Evolutionary conservation across 345 rosid genomes (phyloP).

Genomic region (Ceriops tagal): DNA sequence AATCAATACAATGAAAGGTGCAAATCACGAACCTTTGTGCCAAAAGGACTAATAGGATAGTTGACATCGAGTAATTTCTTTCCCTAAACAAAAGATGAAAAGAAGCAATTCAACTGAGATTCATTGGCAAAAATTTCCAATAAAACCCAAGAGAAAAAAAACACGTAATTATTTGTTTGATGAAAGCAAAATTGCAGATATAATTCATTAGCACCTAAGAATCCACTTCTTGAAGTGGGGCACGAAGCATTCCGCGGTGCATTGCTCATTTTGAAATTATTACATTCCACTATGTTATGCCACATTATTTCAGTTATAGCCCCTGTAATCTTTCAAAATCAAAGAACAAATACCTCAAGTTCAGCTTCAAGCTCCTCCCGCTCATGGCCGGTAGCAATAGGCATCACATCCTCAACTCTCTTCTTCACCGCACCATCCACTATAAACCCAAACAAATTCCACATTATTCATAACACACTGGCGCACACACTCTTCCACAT

Average conservation of each 20-base stretch:
- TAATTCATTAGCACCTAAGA: too few relatives aligned
- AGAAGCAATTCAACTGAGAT: not conserved
- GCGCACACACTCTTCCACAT: not conserved
- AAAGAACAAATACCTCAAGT: slow-evolving; percentile 47
- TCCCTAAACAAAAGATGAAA: slow-evolving; percentile 45
- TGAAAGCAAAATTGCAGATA: not conserved
- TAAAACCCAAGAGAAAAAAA: not conserved
- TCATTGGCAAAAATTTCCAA: not conserved
- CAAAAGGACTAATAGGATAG: slow-evolving; percentile 79
- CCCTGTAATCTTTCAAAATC: not conserved
- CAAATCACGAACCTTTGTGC: slow-evolving; percentile 67
- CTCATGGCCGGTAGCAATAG: slow-evolving; percentile 92
- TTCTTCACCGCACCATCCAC: slow-evolving; percentile 39
- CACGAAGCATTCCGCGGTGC: too few relatives aligned
- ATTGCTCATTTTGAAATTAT: too few relatives aligned
- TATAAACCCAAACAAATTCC: not conserved
- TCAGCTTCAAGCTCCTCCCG: slow-evolving; percentile 82
- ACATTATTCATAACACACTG: not conserved
- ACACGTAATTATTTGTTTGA: not conserved
- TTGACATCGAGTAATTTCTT: slow-evolving; percentile 62
- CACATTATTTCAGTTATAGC: not conserved
- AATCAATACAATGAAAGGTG: not conserved
- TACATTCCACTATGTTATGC: too few relatives aligned
- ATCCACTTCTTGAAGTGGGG: too few relatives aligned
- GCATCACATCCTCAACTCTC: slow-evolving; percentile 70